Evolutionary conservation across 345 rosid genomes (phyloP).

Genomic region (Bruguiera parviflora): DNA sequence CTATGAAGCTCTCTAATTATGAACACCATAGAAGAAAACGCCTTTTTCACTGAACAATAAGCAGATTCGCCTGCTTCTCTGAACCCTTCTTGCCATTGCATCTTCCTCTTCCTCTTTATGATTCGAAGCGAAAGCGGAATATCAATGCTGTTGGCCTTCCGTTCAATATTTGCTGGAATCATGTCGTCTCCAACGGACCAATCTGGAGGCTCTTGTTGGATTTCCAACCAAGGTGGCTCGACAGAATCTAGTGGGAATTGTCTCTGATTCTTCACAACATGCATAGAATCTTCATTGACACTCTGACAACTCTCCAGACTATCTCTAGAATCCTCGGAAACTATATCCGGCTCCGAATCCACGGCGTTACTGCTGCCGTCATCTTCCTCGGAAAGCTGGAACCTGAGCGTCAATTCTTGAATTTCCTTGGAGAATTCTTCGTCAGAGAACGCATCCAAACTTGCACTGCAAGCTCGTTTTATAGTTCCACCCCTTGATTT

Average conservation of each 20-base stretch:
- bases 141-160: conserved; percentile 80
- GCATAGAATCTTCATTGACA: not conserved
- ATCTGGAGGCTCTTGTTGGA: conserved; percentile 28
- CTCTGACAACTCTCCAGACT: conserved; percentile 1
- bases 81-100: conserved; percentile 66
- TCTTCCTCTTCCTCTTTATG: conserved; percentile 72
- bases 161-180: conserved; percentile 52
- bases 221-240: conserved; percentile 31
- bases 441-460: conserved; percentile 55
- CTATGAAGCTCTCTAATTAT: conserved; percentile 80
- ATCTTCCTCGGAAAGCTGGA: conserved; percentile 41
- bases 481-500: conserved; percentile 27
- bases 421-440: conserved; percentile 71
- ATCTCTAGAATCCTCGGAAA: conserved; percentile 20
- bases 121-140: conserved; percentile 79
- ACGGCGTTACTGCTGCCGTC: conserved; percentile 5
- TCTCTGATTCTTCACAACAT: not conserved
- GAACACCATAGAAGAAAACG: conserved; percentile 94
- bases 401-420: conserved; percentile 50
- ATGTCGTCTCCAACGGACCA: conserved; percentile 29
- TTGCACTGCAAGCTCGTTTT: conserved; percentile 54
- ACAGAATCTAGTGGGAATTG: conserved; percentile 16
- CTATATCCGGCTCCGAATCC: conserved; percentile 15
- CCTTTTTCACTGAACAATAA: conserved; percentile 65
- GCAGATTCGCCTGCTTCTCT: conserved; percentile 62